Evolutionary conservation across 1,284 basidiomycete genomes (phyloP), one percentile per base, ranked within the genome.

Genomic region (Malassezia psittaci): DNA sequence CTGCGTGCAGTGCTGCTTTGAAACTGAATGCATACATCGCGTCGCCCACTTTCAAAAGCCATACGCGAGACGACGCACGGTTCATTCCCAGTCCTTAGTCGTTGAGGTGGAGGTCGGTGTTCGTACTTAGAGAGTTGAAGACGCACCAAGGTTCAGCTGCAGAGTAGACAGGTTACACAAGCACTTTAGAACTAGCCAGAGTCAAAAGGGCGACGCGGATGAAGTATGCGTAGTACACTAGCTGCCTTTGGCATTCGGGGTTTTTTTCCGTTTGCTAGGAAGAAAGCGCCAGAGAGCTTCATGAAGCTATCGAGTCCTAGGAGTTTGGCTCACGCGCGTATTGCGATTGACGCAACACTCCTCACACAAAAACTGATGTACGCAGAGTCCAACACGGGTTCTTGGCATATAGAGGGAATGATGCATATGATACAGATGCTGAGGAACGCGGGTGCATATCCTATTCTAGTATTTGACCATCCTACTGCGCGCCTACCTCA

Each of bases 381-480:
- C 21, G 37, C 21, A 32, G 46, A 18, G 44, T 21, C 18, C 15
- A n/a, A 13, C 2, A 41, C 24, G 5, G 29, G 24, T 5, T 9
- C 19, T 1, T 37, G 41, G 35, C 41, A 56, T 43, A 21, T 56
- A 16, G 19, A 10, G 7, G 54, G 54, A 2, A 41, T 49, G 4
- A 12, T 10, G 16, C 18, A 47, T n/a, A 33, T 56, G 10, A 34
- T 51, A 6, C n/a, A 35, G 3, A 34, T 19, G 10, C 38, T 56
- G 48, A 42, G 35, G 15, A 18, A 10, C 7, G 43, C 39, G 5
- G 13, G 18, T 7, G 44, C 41, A 9, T n/a, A 8, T 24, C 54
- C 54, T 12, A 52, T 57, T 29, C 41, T 57, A 37, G 54, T 57
- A n/a, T 57, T 57, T 48, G 54, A 57, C 35, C 43, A 57, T 13